Evolutionary conservation across 805 yeast genomes (phyloP), one percentile per base, ranked within the genome.

Genomic region (Candida verbasci): DNA sequence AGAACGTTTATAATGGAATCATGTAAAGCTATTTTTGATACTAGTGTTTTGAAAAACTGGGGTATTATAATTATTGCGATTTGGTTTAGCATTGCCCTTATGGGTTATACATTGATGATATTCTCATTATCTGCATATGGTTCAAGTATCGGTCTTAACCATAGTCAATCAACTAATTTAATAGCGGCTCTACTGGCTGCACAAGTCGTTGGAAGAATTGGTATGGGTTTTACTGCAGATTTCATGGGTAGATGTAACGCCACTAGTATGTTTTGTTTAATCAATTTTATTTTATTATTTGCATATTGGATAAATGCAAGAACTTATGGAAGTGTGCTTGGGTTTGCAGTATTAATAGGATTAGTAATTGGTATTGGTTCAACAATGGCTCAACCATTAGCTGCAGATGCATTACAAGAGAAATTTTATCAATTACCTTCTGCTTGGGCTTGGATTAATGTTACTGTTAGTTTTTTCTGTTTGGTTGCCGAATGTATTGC

Each of bases 401-500:
- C 53, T 26, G 47, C 48, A 23, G 66, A 53, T 43, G 38, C 53
- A 4, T 30, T 57, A 24, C 46, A 43, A 16, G 43, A 39, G 10
- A 29, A 32, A 9, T 34, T 38, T 9, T 46, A 53, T 11, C 50
- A 53, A 35, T 42, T 62, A 14, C 62, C 70, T 1, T 61, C 68
- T 4, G 69, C 61, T 2, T 66, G 72, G 72, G 53, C 66, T 2
- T 60, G 57, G 0, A 39, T 65, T 38, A 66, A 65, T 40, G 53
- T 65, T n/a, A 43, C 56, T 5, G 60, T 53, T 6, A 41, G 55
- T 3, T 29, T 54, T 3, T 52, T 63, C 21, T 52, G 70, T 4
- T 52, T 78, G 17, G 65, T 70, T 1, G 62, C 77, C 3, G 85
- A 78, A 54, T 67, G 75, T 6, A 69, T 78, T 34, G 82, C 78